Evolutionary conservation across 768 basidiomycete species (phyloP).

Genomic region (Paxillus rubicundulus): DNA sequence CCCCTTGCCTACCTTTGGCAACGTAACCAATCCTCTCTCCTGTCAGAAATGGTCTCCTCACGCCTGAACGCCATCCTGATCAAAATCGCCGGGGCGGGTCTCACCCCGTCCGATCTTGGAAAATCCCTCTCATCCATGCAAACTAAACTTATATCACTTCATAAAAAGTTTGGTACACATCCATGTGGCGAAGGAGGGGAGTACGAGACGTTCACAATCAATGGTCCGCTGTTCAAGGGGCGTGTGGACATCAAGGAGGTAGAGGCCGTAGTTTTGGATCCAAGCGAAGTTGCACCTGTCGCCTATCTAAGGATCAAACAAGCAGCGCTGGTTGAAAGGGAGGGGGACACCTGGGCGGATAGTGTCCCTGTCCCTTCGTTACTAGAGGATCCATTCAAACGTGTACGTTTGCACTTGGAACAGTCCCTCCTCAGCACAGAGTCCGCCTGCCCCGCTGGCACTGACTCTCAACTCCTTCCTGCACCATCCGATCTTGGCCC

Average conservation of each 20-base stretch:
- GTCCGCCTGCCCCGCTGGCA: not conserved
- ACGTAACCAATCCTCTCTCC: constrained; percentile 78
- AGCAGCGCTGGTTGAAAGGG: constrained; percentile 63
- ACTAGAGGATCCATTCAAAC: constrained; percentile 36
- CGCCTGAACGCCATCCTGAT: constrained; percentile 84
- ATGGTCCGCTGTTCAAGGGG: constrained; percentile 84
- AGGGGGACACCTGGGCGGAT: not conserved
- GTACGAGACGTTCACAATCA: constrained; percentile 91
- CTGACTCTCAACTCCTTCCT: not conserved
- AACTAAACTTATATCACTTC: constrained; percentile 67
- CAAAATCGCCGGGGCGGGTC: constrained; percentile 94
- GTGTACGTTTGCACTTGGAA: constrained; percentile 8
- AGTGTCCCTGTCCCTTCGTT: constrained; percentile 46
- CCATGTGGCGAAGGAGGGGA: constrained; percentile 98
- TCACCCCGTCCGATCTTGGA: constrained; percentile 75
- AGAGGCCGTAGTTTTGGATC: constrained; percentile 74
- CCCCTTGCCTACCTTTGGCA: constrained; percentile 94
- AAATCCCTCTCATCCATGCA: constrained; percentile 73
- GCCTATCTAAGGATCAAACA: constrained; percentile 82
- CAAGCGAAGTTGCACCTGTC: constrained; percentile 84
- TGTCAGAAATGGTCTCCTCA: constrained; percentile 80
- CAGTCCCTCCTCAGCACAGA: constrained; percentile 6
- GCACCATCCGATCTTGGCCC: constrained; percentile 5
- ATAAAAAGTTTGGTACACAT: constrained; percentile 81
- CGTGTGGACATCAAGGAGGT: constrained; percentile 65